Evolutionary conservation across 2,329 filamentous ascomycete genomes (phyloP).

Genomic region (Emergomyces orientalis): DNA sequence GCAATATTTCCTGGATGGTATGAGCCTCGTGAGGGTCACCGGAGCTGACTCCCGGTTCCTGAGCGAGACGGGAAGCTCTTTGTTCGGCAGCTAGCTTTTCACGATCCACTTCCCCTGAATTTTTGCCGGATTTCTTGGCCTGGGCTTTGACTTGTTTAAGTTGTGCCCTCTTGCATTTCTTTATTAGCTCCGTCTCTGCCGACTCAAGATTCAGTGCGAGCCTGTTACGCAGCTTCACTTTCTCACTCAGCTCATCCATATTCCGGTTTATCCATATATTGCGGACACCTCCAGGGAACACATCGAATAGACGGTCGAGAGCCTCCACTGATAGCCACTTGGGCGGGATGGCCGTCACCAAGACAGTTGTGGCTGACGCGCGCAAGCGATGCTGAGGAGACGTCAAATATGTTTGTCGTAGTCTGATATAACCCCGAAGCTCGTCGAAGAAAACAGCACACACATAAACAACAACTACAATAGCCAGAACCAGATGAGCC

Average conservation of each 20-base stretch:
- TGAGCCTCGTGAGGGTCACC: conserved; percentile 50
- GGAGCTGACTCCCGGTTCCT: conserved; percentile 45
- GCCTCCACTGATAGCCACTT: conserved; percentile 86
- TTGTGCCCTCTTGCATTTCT: conserved; percentile 67
- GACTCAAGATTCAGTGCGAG: conserved; percentile 64
- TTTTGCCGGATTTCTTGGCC: conserved; percentile 50
- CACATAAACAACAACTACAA: conserved; percentile 71
- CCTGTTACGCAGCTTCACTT: conserved; percentile 64
- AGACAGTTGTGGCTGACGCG: conserved; percentile 88
- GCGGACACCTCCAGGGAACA: conserved; percentile 87
- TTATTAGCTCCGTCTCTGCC: conserved; percentile 78
- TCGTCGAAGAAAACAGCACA: conserved; percentile 83
- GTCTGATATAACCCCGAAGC: conserved; percentile 75
- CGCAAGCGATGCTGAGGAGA: conserved; percentile 88
- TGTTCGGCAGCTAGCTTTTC: conserved; percentile 45
- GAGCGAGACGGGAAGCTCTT: conserved; percentile 36
- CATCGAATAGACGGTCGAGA: conserved; percentile 77
- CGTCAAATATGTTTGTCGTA: conserved; percentile 89
- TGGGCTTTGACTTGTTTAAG: conserved; percentile 59
- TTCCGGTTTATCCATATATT: conserved; percentile 97
- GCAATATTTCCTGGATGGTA: conserved; percentile 28
- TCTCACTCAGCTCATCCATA: conserved; percentile 70
- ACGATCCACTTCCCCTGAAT: conserved; percentile 30
- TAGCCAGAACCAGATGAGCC: conserved; percentile 72
- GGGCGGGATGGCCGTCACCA: conserved; percentile 79